Base-by-base conservation (phyloP, 192 early-diverging fungal genomes). In the Backusella macrospora region DNA sequence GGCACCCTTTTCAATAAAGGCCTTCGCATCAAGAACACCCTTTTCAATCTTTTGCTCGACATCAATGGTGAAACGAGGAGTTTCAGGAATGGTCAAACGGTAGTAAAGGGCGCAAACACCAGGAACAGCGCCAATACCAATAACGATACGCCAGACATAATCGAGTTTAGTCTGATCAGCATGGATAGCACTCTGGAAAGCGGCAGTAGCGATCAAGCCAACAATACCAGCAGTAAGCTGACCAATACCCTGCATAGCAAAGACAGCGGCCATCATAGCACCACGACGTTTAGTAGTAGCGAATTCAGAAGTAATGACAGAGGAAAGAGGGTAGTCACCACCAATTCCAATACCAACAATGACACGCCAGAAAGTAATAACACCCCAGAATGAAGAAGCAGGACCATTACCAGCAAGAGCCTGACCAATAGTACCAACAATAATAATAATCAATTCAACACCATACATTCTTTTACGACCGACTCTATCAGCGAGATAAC, bases 251-350 rank as follows among this genome's bases (percentile, higher is more conserved):
- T 97, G 95, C 92, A 94, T 96, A 49, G 95, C 92, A 84, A 97
- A 98, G 26, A 96, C 96, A 39, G 89, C 90, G 5, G 92, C 86
- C 73, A 97, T 93, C 88, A 99, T 90, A 77, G 89, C 92, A 68
- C 97, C 97, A 63, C 97, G 92, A 79, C 90, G 90, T 18, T 88
- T 83, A 37, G 90, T 87, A 29, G 90, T 91, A 55, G 97, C 93
- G 75, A 95, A 97, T 86, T 98, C 97, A 48, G 95, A 91, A 29
- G 95, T 95, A 70, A 98, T 98, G 68, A 94, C 92, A 34, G 95
- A 94, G 13, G 96, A 96, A 65, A 98, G 82, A 16, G 97, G 97
- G 81, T 98, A 98, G 78, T 98, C 97, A 65, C 95, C 95, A 75
- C 97, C 97, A 68, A 98, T 93, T 70, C 97, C 97, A 23, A 97